Percentiles rank a stretch among this genome's conserved stretches.
Evolutionary conservation across 1,284 basidiomycete genomes (phyloP).

Genomic region (Leccinum variabile): DNA sequence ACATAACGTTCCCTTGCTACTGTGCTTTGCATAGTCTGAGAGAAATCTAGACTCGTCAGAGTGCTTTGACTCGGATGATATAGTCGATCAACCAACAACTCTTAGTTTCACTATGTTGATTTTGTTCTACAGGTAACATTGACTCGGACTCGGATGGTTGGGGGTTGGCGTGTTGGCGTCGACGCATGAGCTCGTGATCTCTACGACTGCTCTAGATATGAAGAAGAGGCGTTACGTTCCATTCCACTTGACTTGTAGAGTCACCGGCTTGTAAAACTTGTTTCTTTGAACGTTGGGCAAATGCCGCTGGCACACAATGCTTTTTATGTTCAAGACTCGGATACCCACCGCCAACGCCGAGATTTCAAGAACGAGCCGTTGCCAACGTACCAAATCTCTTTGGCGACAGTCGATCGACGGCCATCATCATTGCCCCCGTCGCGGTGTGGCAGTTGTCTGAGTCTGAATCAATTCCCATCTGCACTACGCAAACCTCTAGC

Average conservation of each 20-base stretch:
- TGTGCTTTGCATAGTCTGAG: conserved; percentile 60
- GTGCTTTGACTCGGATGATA: conserved; percentile 36
- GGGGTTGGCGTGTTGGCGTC: conserved; percentile 43
- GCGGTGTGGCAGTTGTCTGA: conserved; percentile 85
- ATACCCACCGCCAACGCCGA: conserved; percentile 24
- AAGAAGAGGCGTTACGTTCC: conserved; percentile 45
- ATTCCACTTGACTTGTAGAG: conserved; percentile 57
- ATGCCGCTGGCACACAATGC: neutral
- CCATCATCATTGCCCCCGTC: too few relatives aligned
- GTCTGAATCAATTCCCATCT: conserved; percentile 80
- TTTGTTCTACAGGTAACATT: neutral
- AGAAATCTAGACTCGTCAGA: conserved; percentile 36
- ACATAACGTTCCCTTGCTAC: conserved; percentile 57
- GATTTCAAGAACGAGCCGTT: neutral
- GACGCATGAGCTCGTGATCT: conserved; percentile 46
- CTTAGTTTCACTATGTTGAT: neutral
- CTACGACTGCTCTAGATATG: conserved; percentile 51
- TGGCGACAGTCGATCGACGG: conserved; percentile 49
- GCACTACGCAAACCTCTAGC: conserved; percentile 53
- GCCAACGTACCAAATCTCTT: neutral
- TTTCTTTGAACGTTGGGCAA: conserved; percentile 48
- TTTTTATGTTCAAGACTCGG: conserved; percentile 43
- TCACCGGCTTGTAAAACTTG: conserved; percentile 43
- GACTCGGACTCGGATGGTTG: conserved; percentile 31
- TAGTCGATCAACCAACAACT: conserved; percentile 40